These are phyloP conservation scores for Przewalskia tangutica DNA, from an alignment of 257 asterid genomes.

Conservation along the genomic window DNA sequence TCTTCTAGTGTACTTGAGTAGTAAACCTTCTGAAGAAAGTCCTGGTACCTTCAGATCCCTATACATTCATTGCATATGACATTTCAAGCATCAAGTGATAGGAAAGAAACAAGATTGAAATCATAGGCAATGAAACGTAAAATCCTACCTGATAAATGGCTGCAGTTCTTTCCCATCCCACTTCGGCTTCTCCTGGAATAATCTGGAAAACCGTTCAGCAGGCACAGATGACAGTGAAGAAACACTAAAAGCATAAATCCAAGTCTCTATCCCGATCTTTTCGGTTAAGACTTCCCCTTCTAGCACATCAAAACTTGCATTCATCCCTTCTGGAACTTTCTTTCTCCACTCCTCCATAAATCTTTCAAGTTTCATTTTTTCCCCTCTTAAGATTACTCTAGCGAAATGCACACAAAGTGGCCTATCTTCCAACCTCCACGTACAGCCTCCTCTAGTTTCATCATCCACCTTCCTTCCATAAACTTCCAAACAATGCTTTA, in stretches of 20 bases:
- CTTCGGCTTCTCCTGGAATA: slow-evolving; percentile 55
- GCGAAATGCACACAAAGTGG: slow-evolving; percentile 61
- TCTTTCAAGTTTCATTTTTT: slow-evolving; percentile 58
- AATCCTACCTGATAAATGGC: slow-evolving; percentile 65
- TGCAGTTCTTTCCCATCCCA: slow-evolving; percentile 94
- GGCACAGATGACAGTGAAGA: slow-evolving; percentile 73
- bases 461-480: slow-evolving; percentile 43
- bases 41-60: slow-evolving; percentile 93
- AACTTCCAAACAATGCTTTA: slow-evolving; percentile 55
- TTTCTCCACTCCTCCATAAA: slow-evolving; percentile 65
- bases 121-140: neutral
- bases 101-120: neutral
- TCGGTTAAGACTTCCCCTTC: slow-evolving; percentile 86
- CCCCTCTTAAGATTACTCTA: slow-evolving; percentile 47
- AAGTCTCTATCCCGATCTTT: slow-evolving; percentile 59
- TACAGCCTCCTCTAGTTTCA: slow-evolving; percentile 18
- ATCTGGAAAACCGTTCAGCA: slow-evolving; percentile 49
- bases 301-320: slow-evolving; percentile 52
- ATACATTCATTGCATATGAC: neutral
- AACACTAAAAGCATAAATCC: slow-evolving; percentile 57
- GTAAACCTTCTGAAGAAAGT: slow-evolving; percentile 76
- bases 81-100: neutral
- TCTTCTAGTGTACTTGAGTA: slow-evolving; percentile 79
- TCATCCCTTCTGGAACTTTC: slow-evolving; percentile 63
- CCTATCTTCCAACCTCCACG: slow-evolving; percentile 74